Conservation (phyloP, 2,329 filamentous ascomycete species). For the Fusarium papillatum region DNA sequence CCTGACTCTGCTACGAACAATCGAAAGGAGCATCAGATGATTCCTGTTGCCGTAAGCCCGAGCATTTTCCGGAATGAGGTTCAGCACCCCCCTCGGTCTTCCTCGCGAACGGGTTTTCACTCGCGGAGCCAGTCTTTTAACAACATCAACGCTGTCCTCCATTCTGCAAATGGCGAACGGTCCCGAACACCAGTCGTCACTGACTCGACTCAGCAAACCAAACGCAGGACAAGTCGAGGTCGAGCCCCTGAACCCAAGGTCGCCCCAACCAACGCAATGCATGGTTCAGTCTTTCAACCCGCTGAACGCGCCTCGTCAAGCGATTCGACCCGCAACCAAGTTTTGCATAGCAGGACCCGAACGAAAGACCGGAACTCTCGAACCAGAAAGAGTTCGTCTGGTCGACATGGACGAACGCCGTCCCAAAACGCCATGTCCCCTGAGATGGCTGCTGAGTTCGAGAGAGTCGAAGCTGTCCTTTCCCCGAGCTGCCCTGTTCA, state of each 20-base stretch:
- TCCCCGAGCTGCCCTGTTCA: constrained; percentile 28
- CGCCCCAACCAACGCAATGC: background rate
- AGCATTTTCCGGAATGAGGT: too few relatives aligned
- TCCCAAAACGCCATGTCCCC: background rate
- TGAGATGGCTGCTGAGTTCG: constrained; percentile 4
- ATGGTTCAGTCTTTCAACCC: background rate
- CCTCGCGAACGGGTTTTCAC: too few relatives aligned
- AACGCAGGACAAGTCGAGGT: constrained; percentile 8
- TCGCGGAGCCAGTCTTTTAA: too few relatives aligned
- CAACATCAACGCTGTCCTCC: too few relatives aligned
- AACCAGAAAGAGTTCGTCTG: background rate
- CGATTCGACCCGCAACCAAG: constrained; percentile 29
- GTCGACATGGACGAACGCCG: background rate
- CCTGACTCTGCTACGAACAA: too few relatives aligned
- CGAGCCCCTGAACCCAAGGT: constrained; percentile 21
- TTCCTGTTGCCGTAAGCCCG: too few relatives aligned
- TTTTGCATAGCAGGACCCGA: constrained; percentile 16
- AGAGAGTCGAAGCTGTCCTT: constrained; percentile 16
- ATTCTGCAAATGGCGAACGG: too few relatives aligned
- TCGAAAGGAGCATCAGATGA: too few relatives aligned
- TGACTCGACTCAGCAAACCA: too few relatives aligned
- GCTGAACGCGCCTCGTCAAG: constrained; percentile 15
- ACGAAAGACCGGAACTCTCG: background rate
- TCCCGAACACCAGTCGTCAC: too few relatives aligned
- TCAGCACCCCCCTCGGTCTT: too few relatives aligned